Evolutionary conservation across 306 rosid species (phyloP), one percentile per base, ranked within the genome.

Genomic region (Dalbergia oliveri): DNA sequence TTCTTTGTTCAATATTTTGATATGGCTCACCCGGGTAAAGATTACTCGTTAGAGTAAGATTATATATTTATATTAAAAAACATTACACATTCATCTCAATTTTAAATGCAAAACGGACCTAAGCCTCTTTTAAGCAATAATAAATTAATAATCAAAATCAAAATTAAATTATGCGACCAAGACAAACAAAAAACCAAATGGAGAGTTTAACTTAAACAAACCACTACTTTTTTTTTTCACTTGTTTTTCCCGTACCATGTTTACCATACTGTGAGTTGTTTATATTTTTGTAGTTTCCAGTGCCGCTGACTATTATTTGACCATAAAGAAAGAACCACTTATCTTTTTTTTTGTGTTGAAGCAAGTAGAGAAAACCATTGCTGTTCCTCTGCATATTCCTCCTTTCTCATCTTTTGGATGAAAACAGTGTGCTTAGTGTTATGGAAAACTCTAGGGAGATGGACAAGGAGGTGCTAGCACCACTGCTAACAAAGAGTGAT

Each of bases 381-480:
- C 5, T 58, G 14, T 3, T 75, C 31, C 18, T 72, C 8, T 34
- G 51, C 61, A 69, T 15, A 19, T 65, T 3, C 6, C 6, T 23
- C 3, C 11, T n/a, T 3, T 47, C 15, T 12, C 53, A 18, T 5
- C 11, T 26, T 7, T 23, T 35, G 34, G 8, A 16, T 81, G 77
- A 37, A 37, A 68, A 18, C 64, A 45, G 35, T 59, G 19, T 2
- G 4, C 6, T 35, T 5, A 11, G 6, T 5, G 8, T 14, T 10
- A 69, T 34, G 80, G 81, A 62, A 60, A 73, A 7, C 4, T 53
- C 31, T 64, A 44, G 86, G 61, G 84, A 74, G 64, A 75, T 75
- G 88, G 37, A 54, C 23, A 78, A 81, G 75, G 86, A 73, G 18
- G 61, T 68, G 13, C 43, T 8, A 82, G 61, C 62, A 47, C 79